phyloP scores from a whole-genome alignment of 805 yeast genomes.

The Lachancea fermentati region DNA sequence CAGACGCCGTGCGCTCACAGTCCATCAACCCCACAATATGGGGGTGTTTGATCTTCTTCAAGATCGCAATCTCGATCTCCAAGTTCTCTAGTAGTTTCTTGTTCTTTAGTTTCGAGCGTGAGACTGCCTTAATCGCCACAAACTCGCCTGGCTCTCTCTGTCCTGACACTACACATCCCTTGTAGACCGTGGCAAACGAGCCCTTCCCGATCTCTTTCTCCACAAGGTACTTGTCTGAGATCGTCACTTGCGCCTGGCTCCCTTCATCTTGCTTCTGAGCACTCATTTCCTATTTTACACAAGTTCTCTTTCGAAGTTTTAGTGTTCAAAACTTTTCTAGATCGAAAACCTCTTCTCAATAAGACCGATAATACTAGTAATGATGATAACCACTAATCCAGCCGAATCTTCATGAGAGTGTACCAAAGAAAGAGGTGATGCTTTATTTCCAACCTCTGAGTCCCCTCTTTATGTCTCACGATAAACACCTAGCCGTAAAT shows the following conservation, averaged over 20 bases:
- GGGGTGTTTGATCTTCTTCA: slow-evolving; percentile 84
- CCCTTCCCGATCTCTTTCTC: slow-evolving; percentile 83
- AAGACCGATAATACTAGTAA: background rate
- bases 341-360: background rate
- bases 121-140: slow-evolving; percentile 87
- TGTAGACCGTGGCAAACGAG: slow-evolving; percentile 91
- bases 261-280: slow-evolving; percentile 1
- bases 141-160: slow-evolving; percentile 40
- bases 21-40: slow-evolving; percentile 87
- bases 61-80: slow-evolving; percentile 85
- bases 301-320: background rate
- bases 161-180: slow-evolving; percentile 53
- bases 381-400: background rate
- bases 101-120: slow-evolving; percentile 72
- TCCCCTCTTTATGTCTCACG: background rate
- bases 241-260: slow-evolving; percentile 9
- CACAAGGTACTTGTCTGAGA: slow-evolving; percentile 25
- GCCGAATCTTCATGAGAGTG: background rate
- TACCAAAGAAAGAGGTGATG: background rate
- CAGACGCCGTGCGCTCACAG: slow-evolving; percentile 67
- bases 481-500: background rate
- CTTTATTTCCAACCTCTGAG: background rate
- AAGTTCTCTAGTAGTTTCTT: slow-evolving; percentile 85
- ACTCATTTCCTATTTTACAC: too few relatives aligned
- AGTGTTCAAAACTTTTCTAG: background rate